A percentile compares a stretch with the other conserved stretches of the same genome.
phyloP scores from a whole-genome alignment of 1,139 yeast genomes.

The Candida sp. region DNA sequence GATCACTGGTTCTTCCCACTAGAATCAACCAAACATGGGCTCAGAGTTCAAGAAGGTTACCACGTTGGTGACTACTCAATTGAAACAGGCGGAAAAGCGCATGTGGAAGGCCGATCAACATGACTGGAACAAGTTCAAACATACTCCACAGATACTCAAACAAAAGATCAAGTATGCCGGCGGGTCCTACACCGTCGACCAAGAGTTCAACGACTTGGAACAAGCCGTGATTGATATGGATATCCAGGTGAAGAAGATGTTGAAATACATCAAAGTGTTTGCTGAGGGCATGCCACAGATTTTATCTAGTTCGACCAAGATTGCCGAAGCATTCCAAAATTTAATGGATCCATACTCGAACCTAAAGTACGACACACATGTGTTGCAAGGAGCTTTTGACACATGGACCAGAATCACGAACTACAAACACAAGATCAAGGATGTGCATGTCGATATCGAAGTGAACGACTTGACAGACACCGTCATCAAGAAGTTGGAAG shows the following conservation, averaged over 20 bases:
- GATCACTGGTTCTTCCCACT: not conserved
- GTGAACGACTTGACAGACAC: constrained; percentile 3
- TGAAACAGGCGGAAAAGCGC: constrained; percentile 20
- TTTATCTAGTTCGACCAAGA: constrained; percentile 18
- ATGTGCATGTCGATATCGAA: constrained; percentile 10
- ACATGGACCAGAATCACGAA: constrained; percentile 12
- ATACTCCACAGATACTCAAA: constrained; percentile 35
- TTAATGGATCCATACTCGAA: constrained; percentile 33
- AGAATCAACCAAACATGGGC: not conserved
- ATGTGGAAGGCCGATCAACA: constrained; percentile 17
- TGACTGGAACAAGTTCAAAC: constrained; percentile 31
- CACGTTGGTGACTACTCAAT: constrained; percentile 17
- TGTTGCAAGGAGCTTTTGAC: constrained; percentile 12
- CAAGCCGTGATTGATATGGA: constrained; percentile 14
- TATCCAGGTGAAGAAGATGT: constrained; percentile 1
- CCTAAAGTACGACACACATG: constrained; percentile 12
- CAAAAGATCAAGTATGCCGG: constrained; percentile 32
- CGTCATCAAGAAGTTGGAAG: constrained; percentile 20
- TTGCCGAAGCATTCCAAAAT: constrained; percentile 22
- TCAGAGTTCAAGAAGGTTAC: constrained; percentile 16
- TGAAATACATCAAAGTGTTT: constrained; percentile 11
- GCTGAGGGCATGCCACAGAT: constrained; percentile 15
- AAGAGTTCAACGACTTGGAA: constrained; percentile 35
- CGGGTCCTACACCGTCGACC: constrained; percentile 37
- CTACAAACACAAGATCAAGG: constrained; percentile 11